A percentile compares a stretch with the other conserved stretches of the same genome.
These are phyloP conservation scores for Neotropicomus parvogracilis DNA, from an alignment of 1,284 basidiomycete species.

Conservation along the genomic window DNA sequence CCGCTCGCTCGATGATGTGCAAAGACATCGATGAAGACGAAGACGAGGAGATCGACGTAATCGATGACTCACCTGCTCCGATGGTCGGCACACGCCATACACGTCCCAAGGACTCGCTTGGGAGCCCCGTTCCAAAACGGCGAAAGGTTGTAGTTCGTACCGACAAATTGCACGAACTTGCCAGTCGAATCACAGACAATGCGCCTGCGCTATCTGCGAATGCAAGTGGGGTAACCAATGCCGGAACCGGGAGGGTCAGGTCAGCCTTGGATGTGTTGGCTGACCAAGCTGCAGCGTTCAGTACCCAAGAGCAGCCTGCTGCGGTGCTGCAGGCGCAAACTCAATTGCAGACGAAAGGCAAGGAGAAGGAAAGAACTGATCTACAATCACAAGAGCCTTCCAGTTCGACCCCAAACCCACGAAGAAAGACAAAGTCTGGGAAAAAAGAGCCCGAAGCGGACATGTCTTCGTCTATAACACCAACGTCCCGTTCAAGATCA, in stretches of 20 bases:
- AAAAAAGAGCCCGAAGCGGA: constrained; percentile 9
- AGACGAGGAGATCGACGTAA: constrained; percentile 23
- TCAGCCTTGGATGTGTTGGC: constrained; percentile 67
- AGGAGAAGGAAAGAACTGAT: constrained; percentile 19
- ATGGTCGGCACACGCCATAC: constrained; percentile 14
- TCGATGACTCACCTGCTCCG: constrained; percentile 16
- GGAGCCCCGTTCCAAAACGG: constrained; percentile 36
- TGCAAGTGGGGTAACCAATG: not conserved
- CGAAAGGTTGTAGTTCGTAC: constrained; percentile 19
- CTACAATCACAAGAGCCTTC: constrained; percentile 3
- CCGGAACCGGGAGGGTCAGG: constrained; percentile 32
- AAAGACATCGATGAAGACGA: constrained; percentile 28
- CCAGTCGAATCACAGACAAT: not conserved
- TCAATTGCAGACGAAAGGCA: constrained; percentile 10
- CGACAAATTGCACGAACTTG: constrained; percentile 12
- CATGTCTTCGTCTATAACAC: constrained; percentile 1
- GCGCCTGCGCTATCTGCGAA: not conserved
- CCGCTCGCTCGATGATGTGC: constrained; percentile 57
- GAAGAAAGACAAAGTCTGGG: constrained; percentile 9
- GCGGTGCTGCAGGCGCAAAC: not conserved
- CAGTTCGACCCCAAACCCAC: constrained; percentile 7
- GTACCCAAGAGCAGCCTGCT: constrained; percentile 22
- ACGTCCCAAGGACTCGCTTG: constrained; percentile 28
- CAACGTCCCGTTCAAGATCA: constrained; percentile 16
- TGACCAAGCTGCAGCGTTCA: constrained; percentile 58